A percentile compares a stretch with the other conserved stretches of the same genome.
Conservation (phyloP, 2,329 filamentous ascomycete species). For the Colletotrichum tanaceti region DNA sequence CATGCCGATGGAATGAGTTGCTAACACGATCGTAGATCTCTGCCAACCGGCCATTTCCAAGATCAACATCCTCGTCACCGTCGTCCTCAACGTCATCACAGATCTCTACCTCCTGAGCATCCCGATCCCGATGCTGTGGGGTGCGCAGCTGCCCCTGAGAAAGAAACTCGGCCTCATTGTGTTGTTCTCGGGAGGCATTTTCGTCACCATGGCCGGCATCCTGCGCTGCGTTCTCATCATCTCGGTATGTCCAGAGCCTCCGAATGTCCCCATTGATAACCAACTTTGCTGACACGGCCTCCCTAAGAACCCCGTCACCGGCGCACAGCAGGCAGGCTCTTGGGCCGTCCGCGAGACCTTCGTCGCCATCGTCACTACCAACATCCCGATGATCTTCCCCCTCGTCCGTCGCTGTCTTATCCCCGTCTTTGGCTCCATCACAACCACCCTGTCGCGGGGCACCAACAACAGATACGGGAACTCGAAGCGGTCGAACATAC, state of each 20-base stretch:
- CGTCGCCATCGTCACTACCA: conserved; percentile 41
- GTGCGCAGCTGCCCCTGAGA: conserved; percentile 43
- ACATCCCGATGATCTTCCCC: conserved; percentile 40
- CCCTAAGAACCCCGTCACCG: conserved; percentile 34
- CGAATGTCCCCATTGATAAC: too few species aligned
- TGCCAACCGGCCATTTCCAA: conserved; percentile 41
- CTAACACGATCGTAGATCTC: conserved; percentile 51
- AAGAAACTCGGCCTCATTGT: conserved; percentile 52
- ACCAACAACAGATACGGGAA: conserved; percentile 30
- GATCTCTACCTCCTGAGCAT: conserved; percentile 43
- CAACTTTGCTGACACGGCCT: background rate
- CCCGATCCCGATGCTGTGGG: conserved; percentile 45
- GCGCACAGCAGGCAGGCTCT: conserved; percentile 31
- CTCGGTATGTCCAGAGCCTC: conserved; percentile 41
- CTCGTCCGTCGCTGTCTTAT: conserved; percentile 29
- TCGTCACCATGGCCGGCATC: conserved; percentile 55
- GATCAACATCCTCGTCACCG: conserved; percentile 40
- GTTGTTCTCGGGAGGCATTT: conserved; percentile 55
- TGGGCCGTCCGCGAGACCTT: conserved; percentile 42
- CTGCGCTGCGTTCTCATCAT: conserved; percentile 49
- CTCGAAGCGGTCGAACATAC: conserved; percentile 24
- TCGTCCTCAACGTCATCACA: conserved; percentile 41
- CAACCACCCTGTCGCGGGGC: conserved; percentile 15
- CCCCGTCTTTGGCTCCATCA: conserved; percentile 31
- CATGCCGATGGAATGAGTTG: rapidly evolving